phyloP scores from a whole-genome alignment of 1,284 basidiomycete species.

The Fomitopsis schrenkii region DNA sequence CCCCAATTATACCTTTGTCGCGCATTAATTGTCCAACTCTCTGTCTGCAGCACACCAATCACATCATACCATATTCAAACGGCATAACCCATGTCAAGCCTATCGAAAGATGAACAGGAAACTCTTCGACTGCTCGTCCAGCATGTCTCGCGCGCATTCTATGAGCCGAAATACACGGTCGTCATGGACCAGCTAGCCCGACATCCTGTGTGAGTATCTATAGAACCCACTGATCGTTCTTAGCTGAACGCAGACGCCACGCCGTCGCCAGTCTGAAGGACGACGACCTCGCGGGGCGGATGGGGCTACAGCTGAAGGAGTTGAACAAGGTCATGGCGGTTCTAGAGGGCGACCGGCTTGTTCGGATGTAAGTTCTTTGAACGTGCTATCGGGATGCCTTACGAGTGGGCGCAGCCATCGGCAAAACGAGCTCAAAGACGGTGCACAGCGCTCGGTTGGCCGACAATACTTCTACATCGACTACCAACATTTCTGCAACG shows the following conservation, averaged over 20 bases:
- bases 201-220: constrained; percentile 82
- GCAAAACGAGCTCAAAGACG: constrained; percentile 83
- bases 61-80: not conserved
- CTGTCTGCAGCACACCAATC: too few species aligned
- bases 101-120: constrained; percentile 71
- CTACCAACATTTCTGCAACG: constrained; percentile 93
- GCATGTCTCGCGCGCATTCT: constrained; percentile 91
- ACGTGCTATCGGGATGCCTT: constrained; percentile 3
- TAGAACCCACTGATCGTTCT: constrained; percentile 8
- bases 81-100: constrained; percentile 22
- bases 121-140: constrained; percentile 81
- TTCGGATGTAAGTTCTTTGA: constrained; percentile 64
- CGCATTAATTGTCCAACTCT: too few species aligned
- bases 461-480: constrained; percentile 96
- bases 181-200: constrained; percentile 91
- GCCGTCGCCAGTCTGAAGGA: constrained; percentile 69
- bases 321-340: constrained; percentile 89
- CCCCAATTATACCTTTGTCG: too few species aligned
- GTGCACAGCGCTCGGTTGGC: constrained; percentile 74
- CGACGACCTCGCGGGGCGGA: constrained; percentile 84
- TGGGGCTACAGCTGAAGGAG: constrained; percentile 91
- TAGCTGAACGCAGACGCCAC: not conserved
- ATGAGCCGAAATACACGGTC: constrained; percentile 89
- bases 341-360: constrained; percentile 80
- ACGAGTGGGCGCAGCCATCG: constrained; percentile 51